These are phyloP conservation scores for Ilex asprella DNA, from an alignment of 257 asterid species.

Conservation along the genomic window DNA sequence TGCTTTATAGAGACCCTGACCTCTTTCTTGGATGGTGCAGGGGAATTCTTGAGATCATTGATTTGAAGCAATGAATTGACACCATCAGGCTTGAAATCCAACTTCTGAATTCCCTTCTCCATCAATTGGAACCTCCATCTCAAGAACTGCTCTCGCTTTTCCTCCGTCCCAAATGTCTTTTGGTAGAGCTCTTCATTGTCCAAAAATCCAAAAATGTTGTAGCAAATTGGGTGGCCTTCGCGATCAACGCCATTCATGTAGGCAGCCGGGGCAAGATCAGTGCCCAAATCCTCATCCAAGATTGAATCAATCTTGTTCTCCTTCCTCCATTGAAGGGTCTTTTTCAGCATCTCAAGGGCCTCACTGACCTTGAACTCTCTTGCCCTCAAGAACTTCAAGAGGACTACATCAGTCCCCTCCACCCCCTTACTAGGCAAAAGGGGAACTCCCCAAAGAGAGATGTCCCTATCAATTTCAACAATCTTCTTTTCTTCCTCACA, in stretches of 20 bases:
- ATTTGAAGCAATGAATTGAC: constrained; percentile 56
- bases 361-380: constrained; percentile 67
- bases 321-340: constrained; percentile 70
- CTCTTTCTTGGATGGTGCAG: constrained; percentile 60
- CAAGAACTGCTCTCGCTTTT: constrained; percentile 55
- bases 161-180: constrained; percentile 48
- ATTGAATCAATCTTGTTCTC: constrained; percentile 48
- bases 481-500: constrained; percentile 1
- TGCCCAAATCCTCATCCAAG: constrained; percentile 47
- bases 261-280: constrained; percentile 46
- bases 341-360: constrained; percentile 58
- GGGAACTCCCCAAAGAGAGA: constrained; percentile 73
- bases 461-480: constrained; percentile 23
- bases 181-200: constrained; percentile 41
- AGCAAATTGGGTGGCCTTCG: constrained; percentile 72
- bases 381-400: constrained; percentile 66
- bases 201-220: constrained; percentile 61
- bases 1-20: constrained; percentile 55
- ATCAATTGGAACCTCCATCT: constrained; percentile 79
- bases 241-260: constrained; percentile 60
- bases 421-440: constrained; percentile 53
- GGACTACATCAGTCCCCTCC: constrained; percentile 51
- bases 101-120: constrained; percentile 66
- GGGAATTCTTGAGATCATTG: constrained; percentile 61
- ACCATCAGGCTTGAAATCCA: constrained; percentile 55